Evolutionary conservation across 352 stramenopile species (phyloP).

Genomic region (Phytopythium aichiense): DNA sequence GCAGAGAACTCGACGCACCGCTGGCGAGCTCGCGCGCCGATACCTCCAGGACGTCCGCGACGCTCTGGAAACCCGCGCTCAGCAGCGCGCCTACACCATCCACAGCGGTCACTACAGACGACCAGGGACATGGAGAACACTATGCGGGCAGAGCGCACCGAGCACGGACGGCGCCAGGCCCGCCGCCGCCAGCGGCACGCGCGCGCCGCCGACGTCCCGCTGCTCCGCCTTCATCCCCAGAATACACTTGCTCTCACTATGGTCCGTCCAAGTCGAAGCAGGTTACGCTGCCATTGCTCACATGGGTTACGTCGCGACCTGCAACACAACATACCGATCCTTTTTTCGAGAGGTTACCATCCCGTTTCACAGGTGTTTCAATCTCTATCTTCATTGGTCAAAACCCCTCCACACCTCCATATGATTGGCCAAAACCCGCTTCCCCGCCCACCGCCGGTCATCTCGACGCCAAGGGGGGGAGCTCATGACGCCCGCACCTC

Average conservation of each 20-base stretch:
- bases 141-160: conserved; percentile 15
- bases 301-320: too few species aligned
- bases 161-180: conserved; percentile 58
- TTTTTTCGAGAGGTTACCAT: neutral
- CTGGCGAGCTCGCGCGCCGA: conserved; percentile 53
- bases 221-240: neutral
- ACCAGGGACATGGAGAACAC: neutral
- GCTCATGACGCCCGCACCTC: conserved; percentile 19
- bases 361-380: too few species aligned
- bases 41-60: conserved; percentile 41
- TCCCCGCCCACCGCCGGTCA: conserved; percentile 21
- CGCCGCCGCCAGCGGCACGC: conserved; percentile 44
- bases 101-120: neutral
- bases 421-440: conserved; percentile 32
- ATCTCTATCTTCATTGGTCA: conserved; percentile 6
- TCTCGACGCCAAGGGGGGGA: too few species aligned
- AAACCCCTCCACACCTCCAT: conserved; percentile 8
- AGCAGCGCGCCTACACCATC: conserved; percentile 42
- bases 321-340: too few species aligned
- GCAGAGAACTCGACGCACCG: conserved; percentile 17
- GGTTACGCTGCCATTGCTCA: too few species aligned
- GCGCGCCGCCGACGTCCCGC: conserved; percentile 11
- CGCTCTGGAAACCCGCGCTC: conserved; percentile 57
- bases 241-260: too few species aligned
- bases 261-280: too few species aligned